phyloP scores from a whole-genome alignment of 225 moss, liverwort and hornwort species.

The Straminergon stramineum region DNA sequence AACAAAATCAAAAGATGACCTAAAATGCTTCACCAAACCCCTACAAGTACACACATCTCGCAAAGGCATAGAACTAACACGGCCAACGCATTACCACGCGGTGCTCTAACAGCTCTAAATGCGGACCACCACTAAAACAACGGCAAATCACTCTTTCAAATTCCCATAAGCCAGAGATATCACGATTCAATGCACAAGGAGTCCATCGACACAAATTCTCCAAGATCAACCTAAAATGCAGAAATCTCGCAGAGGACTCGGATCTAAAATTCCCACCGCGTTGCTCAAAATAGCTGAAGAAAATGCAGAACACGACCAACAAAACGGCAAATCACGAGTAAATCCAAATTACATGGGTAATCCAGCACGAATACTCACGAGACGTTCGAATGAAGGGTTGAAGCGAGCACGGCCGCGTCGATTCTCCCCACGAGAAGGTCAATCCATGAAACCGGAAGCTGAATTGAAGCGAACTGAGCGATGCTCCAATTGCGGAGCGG shows the following conservation, averaged over 20 bases:
- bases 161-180: not conserved
- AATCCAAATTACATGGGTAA: not conserved
- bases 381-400: not conserved
- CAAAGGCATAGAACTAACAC: not conserved
- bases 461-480: not conserved
- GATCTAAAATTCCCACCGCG: not conserved
- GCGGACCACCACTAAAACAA: not conserved
- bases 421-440: not conserved
- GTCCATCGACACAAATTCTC: not conserved
- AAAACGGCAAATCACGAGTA: not conserved
- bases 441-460: constrained; percentile 9
- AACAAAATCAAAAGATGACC: not conserved
- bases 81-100: not conserved
- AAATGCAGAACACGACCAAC: not conserved
- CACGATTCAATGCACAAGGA: not conserved
- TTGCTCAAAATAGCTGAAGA: not conserved
- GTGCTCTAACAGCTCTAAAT: not conserved
- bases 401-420: not conserved
- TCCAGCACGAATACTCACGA: not conserved
- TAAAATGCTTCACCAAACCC: not conserved
- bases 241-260: not conserved
- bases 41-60: not conserved
- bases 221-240: not conserved
- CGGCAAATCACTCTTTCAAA: not conserved
- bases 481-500: constrained; percentile 1